phyloP scores from a whole-genome alignment of 768 basidiomycete genomes.

The Thelephora aurantiotincta region DNA sequence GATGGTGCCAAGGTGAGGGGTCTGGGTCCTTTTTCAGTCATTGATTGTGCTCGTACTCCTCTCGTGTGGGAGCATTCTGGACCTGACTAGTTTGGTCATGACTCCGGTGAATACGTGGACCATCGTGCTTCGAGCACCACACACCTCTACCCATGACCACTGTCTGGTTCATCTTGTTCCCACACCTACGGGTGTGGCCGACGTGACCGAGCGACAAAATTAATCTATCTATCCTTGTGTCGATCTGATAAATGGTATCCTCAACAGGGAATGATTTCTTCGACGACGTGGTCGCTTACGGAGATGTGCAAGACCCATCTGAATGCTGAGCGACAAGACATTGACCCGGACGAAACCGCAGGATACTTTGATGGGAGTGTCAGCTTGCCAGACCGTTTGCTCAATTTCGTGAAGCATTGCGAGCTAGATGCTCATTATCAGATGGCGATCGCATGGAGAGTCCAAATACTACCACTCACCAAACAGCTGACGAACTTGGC shows the following conservation, averaged over 20 bases:
- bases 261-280: conserved; percentile 81
- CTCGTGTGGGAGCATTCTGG: background rate
- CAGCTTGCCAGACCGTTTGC: conserved; percentile 56
- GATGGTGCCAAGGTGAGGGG: conserved; percentile 77
- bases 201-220: background rate
- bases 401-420: conserved; percentile 86
- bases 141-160: background rate
- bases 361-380: conserved; percentile 79
- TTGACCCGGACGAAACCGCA: conserved; percentile 91
- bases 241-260: background rate
- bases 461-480: conserved; percentile 87
- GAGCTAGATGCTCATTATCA: conserved; percentile 94
- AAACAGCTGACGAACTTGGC: conserved; percentile 90
- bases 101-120: too few species aligned
- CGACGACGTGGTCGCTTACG: conserved; percentile 95
- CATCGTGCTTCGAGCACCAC: too few species aligned
- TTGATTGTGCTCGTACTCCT: background rate
- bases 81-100: background rate
- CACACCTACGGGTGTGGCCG: too few species aligned
- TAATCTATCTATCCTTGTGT: background rate
- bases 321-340: conserved; percentile 77
- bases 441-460: conserved; percentile 91
- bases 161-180: background rate
- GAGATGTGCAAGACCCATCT: conserved; percentile 94
- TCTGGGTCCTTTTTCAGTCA: background rate